phyloP scores from a whole-genome alignment of 2,329 filamentous ascomycete genomes.

The Cercospora berteroae region DNA sequence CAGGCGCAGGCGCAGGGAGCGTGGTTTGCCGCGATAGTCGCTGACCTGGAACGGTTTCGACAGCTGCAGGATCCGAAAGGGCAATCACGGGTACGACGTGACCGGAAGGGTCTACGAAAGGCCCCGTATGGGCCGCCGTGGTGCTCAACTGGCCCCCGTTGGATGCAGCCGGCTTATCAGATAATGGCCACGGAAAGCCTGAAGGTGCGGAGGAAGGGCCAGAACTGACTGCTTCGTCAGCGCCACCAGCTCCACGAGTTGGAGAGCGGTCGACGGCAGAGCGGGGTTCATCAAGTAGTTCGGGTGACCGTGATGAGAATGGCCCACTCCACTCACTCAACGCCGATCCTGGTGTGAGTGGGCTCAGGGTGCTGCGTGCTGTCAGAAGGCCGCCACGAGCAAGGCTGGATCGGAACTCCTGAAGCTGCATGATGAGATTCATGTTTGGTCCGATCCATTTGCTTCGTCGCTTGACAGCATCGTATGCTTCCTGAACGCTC shows the following conservation, averaged over 20 bases:
- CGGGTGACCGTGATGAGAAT: constrained; percentile 28
- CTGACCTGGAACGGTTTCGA: constrained; percentile 7
- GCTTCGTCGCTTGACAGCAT: constrained; percentile 75
- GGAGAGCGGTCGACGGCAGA: constrained; percentile 24
- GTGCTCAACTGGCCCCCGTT: constrained; percentile 23
- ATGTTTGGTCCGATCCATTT: constrained; percentile 90
- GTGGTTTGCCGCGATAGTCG: background rate
- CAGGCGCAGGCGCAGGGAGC: background rate
- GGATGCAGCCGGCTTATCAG: constrained; percentile 42
- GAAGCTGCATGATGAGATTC: constrained; percentile 85
- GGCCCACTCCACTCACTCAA: constrained; percentile 36
- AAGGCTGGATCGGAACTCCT: constrained; percentile 65
- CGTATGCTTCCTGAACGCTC: constrained; percentile 79
- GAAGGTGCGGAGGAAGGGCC: constrained; percentile 68
- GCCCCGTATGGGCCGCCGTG: constrained; percentile 53
- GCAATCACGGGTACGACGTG: constrained; percentile 37
- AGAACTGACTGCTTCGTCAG: constrained; percentile 42
- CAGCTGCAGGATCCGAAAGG: constrained; percentile 29
- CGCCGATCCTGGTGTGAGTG: constrained; percentile 37
- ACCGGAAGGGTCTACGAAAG: constrained; percentile 40
- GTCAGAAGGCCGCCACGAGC: constrained; percentile 37
- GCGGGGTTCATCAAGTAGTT: constrained; percentile 20
- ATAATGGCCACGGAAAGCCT: constrained; percentile 58
- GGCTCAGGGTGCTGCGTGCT: constrained; percentile 35
- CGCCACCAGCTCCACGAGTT: constrained; percentile 20